Percentiles rank a stretch among this genome's conserved stretches.
These are phyloP conservation scores for Echeveria elegans DNA, from an alignment of 164 flowering plant species.

Conservation along the genomic window DNA sequence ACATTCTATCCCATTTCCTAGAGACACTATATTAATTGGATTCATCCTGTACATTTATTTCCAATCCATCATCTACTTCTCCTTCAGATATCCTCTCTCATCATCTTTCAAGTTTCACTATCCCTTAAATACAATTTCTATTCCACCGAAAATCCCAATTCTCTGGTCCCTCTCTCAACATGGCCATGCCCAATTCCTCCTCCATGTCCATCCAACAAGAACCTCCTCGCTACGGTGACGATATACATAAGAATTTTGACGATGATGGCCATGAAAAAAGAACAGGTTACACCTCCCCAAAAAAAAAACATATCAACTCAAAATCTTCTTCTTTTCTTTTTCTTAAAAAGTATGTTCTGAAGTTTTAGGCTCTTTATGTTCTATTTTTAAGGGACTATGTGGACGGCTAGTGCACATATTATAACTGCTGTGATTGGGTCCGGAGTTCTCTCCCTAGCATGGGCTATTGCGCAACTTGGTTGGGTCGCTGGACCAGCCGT, in stretches of 20 bases:
- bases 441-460: slow-evolving; percentile 42
- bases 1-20: neutral
- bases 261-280: slow-evolving; percentile 67
- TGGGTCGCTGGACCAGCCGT: slow-evolving; percentile 32
- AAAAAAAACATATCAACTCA: neutral
- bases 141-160: neutral
- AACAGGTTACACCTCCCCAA: slow-evolving; percentile 41
- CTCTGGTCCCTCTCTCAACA: neutral
- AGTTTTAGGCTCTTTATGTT: neutral
- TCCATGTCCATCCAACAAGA: neutral
- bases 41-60: slow-evolving; percentile 1
- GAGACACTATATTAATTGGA: neutral
- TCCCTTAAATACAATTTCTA: neutral
- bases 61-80: neutral
- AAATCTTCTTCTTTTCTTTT: neutral
- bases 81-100: neutral
- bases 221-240: neutral
- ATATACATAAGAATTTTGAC: slow-evolving; percentile 33
- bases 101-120: neutral
- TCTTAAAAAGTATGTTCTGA: neutral
- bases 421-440: slow-evolving; percentile 47
- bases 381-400: slow-evolving; percentile 24
- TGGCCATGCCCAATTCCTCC: slow-evolving; percentile 1
- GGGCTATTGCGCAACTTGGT: slow-evolving; percentile 52
- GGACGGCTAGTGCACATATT: slow-evolving; percentile 49